Evolutionary conservation across 306 rosid genomes (phyloP).

Genomic region (Casuarina equisetifolia): DNA sequence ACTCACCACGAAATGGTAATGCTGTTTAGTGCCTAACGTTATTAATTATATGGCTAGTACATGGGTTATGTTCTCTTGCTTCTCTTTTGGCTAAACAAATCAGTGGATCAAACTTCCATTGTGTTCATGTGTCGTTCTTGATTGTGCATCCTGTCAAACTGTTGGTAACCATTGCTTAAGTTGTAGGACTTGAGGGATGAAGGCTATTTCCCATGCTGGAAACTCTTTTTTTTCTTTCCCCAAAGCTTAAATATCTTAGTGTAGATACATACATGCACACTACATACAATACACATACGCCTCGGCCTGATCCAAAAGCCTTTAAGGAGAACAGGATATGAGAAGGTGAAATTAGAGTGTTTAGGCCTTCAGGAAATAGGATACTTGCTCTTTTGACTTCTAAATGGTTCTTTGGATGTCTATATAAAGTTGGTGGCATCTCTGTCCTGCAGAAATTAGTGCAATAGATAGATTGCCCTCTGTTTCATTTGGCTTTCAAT

Average conservation of each 20-base stretch:
- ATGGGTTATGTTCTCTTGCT: neutral
- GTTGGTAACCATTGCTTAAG: neutral
- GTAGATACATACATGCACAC: too few species aligned
- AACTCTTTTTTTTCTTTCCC: conserved; percentile 1
- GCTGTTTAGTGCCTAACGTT: conserved; percentile 5
- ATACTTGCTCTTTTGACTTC: neutral
- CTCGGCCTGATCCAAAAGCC: neutral
- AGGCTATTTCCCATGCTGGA: conserved; percentile 14
- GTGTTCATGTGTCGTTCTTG: conserved; percentile 8
- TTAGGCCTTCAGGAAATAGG: neutral
- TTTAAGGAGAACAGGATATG: neutral
- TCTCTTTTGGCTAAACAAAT: conserved; percentile 1
- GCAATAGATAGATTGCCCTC: neutral
- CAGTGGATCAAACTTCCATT: conserved; percentile 1
- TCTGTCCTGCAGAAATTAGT: neutral
- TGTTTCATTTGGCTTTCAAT: neutral
- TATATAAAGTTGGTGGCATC: neutral
- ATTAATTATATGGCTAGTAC: neutral
- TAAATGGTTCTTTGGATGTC: neutral
- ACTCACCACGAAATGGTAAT: conserved; percentile 38
- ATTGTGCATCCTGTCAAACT: conserved; percentile 8
- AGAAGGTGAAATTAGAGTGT: neutral
- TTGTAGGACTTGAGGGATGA: conserved; percentile 12
- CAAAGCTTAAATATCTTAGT: neutral
- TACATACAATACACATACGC: neutral